These are phyloP conservation scores for Earliella scabrosa DNA, from an alignment of 1,284 basidiomycete genomes.

Conservation along the genomic window DNA sequence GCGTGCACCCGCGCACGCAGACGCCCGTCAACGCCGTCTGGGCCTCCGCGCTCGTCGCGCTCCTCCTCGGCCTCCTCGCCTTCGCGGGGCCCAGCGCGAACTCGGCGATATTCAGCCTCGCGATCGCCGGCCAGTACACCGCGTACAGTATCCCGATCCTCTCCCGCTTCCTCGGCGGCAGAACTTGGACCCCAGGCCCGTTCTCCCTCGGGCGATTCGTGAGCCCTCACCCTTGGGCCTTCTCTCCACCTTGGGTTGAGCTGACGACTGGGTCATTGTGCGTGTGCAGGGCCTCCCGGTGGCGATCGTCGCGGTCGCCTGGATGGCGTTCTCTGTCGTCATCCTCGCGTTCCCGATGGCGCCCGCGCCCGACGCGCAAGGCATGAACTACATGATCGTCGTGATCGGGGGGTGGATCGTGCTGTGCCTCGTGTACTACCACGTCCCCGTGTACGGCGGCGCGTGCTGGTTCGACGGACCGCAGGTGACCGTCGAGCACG, in stretches of 20 bases:
- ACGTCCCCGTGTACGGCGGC: conserved; percentile 69
- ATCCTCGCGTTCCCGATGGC: conserved; percentile 68
- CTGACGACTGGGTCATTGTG: too few species aligned
- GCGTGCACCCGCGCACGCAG: conserved; percentile 62
- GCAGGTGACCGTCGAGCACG: conserved; percentile 44
- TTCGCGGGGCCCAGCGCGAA: conserved; percentile 70
- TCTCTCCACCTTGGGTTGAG: too few species aligned
- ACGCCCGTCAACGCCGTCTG: conserved; percentile 72
- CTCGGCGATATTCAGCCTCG: conserved; percentile 67
- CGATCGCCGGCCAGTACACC: conserved; percentile 58
- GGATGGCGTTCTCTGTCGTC: conserved; percentile 62
- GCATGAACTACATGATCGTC: conserved; percentile 74
- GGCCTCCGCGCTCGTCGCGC: conserved; percentile 50
- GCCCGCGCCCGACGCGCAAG: conserved; percentile 45
- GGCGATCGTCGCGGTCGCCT: conserved; percentile 53
- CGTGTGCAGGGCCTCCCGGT: conserved; percentile 67
- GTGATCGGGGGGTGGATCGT: conserved; percentile 60
- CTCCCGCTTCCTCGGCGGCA: conserved; percentile 42
- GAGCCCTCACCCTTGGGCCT: neutral
- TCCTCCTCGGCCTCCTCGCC: conserved; percentile 58
- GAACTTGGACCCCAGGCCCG: conserved; percentile 65
- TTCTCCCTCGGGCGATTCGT: conserved; percentile 56
- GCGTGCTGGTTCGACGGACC: conserved; percentile 72
- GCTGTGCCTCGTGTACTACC: conserved; percentile 64
- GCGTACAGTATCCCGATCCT: conserved; percentile 54